Base-by-base conservation (phyloP, 257 asterid species). In the Nicotiana undulata region DNA sequence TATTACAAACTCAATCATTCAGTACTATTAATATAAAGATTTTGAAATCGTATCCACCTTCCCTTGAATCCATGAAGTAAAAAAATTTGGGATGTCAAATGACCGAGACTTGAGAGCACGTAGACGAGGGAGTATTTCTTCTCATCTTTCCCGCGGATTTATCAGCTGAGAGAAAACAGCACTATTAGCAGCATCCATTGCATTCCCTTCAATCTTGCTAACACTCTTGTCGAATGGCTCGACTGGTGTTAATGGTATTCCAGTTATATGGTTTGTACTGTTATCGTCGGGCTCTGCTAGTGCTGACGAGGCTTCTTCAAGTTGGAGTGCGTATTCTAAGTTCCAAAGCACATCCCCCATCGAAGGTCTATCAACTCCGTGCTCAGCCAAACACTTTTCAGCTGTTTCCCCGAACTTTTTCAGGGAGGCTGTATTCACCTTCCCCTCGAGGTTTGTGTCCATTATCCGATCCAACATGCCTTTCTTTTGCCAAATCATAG, bases 301-400 rank as follows among this genome's bases (percentile, higher is more conserved):
- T 10, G 89, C 91, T 53, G 88, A 86, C 1, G 88, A 82, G 32
- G 88, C 81, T 80, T 88, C 89, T 78, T 88, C 89, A 55, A 88
- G 88, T 82, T 88, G 91, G 65, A 88, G 85, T 22, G 89, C 87
- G 6, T 88, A 88, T 81, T 88, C 91, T 5, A 88, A 65, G 22
- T 88, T 88, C 91, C 91, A 88, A 16, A 88, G 67, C 16, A 88
- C 89, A n/a, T 88, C 91, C 12, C 91, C 91, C 91, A 88, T 88
- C 3, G 91, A 88, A 82, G 91, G 91, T 81, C 91, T 84, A 46
- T 88, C 91, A 79, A 81, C 91, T 29, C 91, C 91, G 17, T 88
- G 77, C 79, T 88, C 91, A 60, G 91, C 86, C 67, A 88, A 58
- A 80, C 91, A 86, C 51, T 88, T 88, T 51, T 86, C 91, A 18